These are phyloP conservation scores for Stemphylium vesicarium DNA, from an alignment of 2,329 filamentous ascomycete species.

Conservation along the genomic window DNA sequence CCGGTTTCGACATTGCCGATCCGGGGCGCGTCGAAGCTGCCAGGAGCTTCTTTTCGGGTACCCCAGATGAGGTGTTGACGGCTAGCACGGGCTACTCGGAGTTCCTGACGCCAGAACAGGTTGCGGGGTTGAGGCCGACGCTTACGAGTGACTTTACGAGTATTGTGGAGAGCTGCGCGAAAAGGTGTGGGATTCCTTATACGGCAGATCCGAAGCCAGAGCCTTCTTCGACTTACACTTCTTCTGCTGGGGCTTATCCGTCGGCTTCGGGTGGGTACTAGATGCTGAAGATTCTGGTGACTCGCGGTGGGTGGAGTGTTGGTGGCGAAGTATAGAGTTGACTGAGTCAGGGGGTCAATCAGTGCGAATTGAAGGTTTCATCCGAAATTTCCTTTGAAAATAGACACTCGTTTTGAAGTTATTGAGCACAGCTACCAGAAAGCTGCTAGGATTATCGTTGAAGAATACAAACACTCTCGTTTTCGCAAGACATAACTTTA, in stretches of 20 bases:
- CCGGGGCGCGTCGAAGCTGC: conserved; percentile 43
- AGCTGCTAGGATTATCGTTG: too few relatives aligned
- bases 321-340: too few relatives aligned
- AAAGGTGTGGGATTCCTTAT: conserved; percentile 28
- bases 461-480: too few relatives aligned
- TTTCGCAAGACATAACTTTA: too few relatives aligned
- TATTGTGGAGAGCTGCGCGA: conserved; percentile 26
- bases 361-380: too few relatives aligned
- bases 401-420: too few relatives aligned
- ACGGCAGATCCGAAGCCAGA: background rate
- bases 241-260: background rate
- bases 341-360: too few relatives aligned
- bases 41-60: conserved; percentile 39
- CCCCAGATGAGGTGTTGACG: conserved; percentile 24
- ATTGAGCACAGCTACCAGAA: too few relatives aligned
- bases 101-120: conserved; percentile 23
- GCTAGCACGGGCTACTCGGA: conserved; percentile 24
- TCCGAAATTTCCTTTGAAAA: too few relatives aligned
- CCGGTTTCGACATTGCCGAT: conserved; percentile 47
- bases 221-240: background rate
- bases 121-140: conserved; percentile 16
- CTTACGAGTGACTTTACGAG: conserved; percentile 25
- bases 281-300: too few relatives aligned
- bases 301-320: too few relatives aligned
- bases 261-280: background rate